Base-by-base conservation (phyloP, 495 filamentous ascomycete species). In the Annulohypoxylon moriforme region DNA sequence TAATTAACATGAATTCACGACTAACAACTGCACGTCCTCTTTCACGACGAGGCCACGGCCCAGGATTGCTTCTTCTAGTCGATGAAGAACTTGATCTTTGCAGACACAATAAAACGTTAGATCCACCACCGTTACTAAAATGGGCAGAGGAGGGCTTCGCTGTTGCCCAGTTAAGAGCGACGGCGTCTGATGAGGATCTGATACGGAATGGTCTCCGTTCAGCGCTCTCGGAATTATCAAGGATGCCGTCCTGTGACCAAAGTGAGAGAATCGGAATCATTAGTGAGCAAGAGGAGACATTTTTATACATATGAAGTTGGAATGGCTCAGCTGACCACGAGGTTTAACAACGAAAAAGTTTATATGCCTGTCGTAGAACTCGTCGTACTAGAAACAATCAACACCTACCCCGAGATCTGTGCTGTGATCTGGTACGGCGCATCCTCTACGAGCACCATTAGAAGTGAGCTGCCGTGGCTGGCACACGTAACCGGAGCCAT, bases 71-170 rank as follows among this genome's bases (percentile, higher is more conserved):
- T 50, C 56, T 79, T 10, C 9, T 77, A 2, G 52, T 74, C 52
- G 70, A 71, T 22, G 64, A 57, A 22, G 55, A 64, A 18, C 60
- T 65, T 9, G 61, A 73, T 40, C 71, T 73, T 27, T 14, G 42
- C n/a, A 66, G 59, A 8, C 65, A 69, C 31, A 42, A 73, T 7
- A 69, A 76, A 56, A 77, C 74, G n/a, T 71, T 83, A 16, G 81
- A 81, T 24, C 85, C 85, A 1, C 79, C 81, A 18, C 86, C 85
- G 1, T 63, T 82, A 20, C 70, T 81, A 58, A 89, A 89, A 79
- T 89, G 87, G 86, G 87, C 87, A 3, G 87, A 89, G 72, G 87
- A 89, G 76, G 83, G 87, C 5, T 89, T 84, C 60, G 80, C 84
- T 1, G 85, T 87, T 2, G 84, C 77, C 0, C 81, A 85, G 68